phyloP scores from a whole-genome alignment of 2,329 filamentous ascomycete genomes.

The Scedosporium aurantiacum region DNA sequence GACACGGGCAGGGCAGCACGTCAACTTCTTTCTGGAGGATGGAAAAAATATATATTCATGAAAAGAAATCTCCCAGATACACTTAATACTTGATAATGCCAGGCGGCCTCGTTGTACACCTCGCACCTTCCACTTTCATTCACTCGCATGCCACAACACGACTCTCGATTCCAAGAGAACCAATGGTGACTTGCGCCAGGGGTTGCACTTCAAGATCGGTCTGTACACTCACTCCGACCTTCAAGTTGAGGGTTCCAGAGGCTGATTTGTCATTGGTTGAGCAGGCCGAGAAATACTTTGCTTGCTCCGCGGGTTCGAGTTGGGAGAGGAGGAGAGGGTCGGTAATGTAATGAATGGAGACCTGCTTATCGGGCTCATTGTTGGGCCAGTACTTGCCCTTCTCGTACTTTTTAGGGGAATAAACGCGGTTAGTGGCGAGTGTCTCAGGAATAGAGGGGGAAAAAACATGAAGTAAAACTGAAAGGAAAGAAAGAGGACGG shows the following conservation, averaged over 20 bases:
- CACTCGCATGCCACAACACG: neutral
- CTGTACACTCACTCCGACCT: neutral
- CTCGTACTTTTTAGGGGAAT: neutral
- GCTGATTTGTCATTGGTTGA: neutral
- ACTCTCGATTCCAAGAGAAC: neutral
- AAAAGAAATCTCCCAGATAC: neutral
- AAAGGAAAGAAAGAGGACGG: neutral
- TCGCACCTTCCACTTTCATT: neutral
- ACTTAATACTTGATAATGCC: no score
- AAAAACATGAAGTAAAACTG: neutral
- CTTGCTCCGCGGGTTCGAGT: neutral
- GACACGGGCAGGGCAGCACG: no score
- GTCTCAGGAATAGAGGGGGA: neutral
- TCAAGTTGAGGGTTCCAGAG: conserved; percentile 1
- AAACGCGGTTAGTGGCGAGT: neutral
- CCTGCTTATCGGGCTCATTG: neutral
- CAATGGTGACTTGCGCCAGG: neutral
- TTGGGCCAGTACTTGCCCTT: conserved; percentile 4
- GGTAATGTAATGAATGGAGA: neutral
- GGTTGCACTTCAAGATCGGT: neutral
- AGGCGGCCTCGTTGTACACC: no score
- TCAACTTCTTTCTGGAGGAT: neutral
- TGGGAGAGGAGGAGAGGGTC: conserved; percentile 1
- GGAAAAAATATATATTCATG: neutral
- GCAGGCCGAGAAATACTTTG: conserved; percentile 1